Evolutionary conservation across 1,284 basidiomycete genomes (phyloP), one percentile per base, ranked within the genome.

Genomic region (Rhodotorula sp.): DNA sequence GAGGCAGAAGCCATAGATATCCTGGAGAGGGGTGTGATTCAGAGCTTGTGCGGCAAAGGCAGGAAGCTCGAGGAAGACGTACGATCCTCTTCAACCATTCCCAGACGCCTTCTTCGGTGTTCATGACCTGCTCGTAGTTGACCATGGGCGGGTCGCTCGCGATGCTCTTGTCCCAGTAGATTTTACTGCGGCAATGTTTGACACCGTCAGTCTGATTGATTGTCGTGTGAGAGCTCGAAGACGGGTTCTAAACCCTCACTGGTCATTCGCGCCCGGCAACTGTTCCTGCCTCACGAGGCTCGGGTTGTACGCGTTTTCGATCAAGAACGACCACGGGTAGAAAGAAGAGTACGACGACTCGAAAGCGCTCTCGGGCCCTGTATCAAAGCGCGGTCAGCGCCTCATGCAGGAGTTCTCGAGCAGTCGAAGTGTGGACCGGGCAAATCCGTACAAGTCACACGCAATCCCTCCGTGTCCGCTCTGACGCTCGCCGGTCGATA

Each of bases 1-100:
- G 75, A 97, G 92, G 67, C 89, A 93, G 81, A 98, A 94, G 0
- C 95, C 97, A 79, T 90, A 97, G 54, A 84, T 84, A 74, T 93
- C 86, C 91, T 94, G 75, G 16, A 5, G 28, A 12, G 5, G 3
- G 10, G 48, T 23, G 48, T n/a, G 52, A 68, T 66, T 14, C 21
- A 45, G 34, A 4, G 7, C 1, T 54, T 23, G 31, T n/a, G 34
- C 34, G 34, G 18, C 21, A 26, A 28, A 47, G 4, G 19, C 16
- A 21, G 2, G 28, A 10, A n/a, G 10, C 23, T 48, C 49, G 28
- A 14, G 14, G n/a, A 16, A 10, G 21, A 85, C 88, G 77, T 74
- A 93, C 93, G 62, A 97, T 86, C 77, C 90, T 90, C 52, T 87
- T 85, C 21, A 97, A 81, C 90, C 93, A 94, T 75, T 89, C 87